Base-by-base conservation (phyloP, 2,329 filamentous ascomycete species). In the Passalora sequoiae region DNA sequence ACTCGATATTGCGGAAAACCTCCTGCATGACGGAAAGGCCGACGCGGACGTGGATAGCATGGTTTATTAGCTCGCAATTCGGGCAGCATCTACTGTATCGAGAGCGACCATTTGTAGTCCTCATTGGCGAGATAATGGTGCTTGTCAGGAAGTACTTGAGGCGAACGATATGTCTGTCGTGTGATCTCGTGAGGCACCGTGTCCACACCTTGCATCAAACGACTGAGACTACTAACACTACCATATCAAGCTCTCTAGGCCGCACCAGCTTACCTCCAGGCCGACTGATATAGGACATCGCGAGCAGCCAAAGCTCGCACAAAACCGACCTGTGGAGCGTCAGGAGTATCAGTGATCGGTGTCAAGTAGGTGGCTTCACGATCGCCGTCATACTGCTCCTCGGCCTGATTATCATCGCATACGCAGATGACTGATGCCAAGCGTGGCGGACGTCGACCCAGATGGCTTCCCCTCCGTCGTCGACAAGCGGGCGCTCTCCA, bases 391-490 rank as follows among this genome's bases (percentile, higher is more conserved):
- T n/a, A n/a, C n/a, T n/a, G n/a, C n/a, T n/a, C n/a, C n/a, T n/a
- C n/a, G n/a, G n/a, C n/a, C n/a, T n/a, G n/a, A n/a, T n/a, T n/a
- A n/a, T n/a, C n/a, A n/a, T n/a, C n/a, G n/a, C n/a, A n/a, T n/a
- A n/a, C n/a, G n/a, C n/a, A n/a, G n/a, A n/a, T n/a, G 22, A 8
- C 36, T 38, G 36, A 40, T 40, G 38, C 32, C 17, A n/a, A 21
- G 27, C 6, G 6, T 12, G 5, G 4, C 32, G 22, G 20, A 13
- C 37, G 13, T 22, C 27, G 12, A 25, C 12, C 16, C 30, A 32
- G 22, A 53, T 53, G 50, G 47, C 50, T 30, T 50, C 44, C 6
- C 46, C 33, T 28, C 32, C 50, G 15, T 48, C 45, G 20, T 35
- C 31, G 3, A 8, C 31, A 10, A 45, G 43, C 24, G 38, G 43